Conservation (phyloP, 345 rosid species). For the Murraya koenigii region DNA sequence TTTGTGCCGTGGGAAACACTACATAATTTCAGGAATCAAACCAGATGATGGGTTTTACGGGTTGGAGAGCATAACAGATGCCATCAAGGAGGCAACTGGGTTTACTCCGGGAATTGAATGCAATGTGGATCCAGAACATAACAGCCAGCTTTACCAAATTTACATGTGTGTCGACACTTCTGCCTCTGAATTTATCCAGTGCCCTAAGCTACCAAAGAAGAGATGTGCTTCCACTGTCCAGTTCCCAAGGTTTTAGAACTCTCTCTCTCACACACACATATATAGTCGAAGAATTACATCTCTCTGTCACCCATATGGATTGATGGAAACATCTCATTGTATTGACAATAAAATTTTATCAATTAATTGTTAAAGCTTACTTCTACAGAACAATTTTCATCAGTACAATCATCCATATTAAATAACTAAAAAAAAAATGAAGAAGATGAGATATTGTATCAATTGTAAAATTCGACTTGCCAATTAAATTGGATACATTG, state of each 20-base stretch:
- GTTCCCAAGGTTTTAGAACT: constrained; percentile 67
- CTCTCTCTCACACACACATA: no score
- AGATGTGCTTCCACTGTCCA: constrained; percentile 50
- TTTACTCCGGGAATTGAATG: constrained; percentile 57
- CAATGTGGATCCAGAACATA: constrained; percentile 46
- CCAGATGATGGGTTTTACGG: constrained; percentile 59
- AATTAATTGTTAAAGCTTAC: no score
- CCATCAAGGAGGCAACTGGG: constrained; percentile 46
- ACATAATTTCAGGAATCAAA: constrained; percentile 39
- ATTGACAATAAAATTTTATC: no score
- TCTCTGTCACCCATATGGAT: no score
- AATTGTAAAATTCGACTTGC: no score
- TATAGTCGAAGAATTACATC: no score
- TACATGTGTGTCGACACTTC: constrained; percentile 70
- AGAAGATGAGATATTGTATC: no score
- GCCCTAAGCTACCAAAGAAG: constrained; percentile 46
- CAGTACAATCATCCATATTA: no score
- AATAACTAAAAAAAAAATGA: no score
- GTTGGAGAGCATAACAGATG: constrained; percentile 35
- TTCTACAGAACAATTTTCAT: no score
- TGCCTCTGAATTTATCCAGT: constrained; percentile 58
- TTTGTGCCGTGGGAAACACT: not conserved
- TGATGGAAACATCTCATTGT: no score
- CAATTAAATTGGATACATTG: no score
- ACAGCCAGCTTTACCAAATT: constrained; percentile 54